phyloP scores from a whole-genome alignment of 805 yeast species.

The Candida pini region DNA sequence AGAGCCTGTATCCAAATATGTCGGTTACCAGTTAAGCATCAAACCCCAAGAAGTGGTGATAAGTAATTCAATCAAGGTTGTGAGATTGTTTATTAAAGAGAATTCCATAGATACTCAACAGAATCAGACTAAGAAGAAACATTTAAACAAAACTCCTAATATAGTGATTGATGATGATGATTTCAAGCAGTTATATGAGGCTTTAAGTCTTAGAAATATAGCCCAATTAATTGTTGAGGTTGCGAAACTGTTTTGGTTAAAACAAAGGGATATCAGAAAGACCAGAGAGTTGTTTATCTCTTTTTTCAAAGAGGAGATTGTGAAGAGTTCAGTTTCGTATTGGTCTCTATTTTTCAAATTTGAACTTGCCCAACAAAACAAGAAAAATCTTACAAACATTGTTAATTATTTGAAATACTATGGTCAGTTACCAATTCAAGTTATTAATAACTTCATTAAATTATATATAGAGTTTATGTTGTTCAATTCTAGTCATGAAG shows the following conservation, averaged over 20 bases:
- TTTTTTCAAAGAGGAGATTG: constrained; percentile 23
- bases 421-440: constrained; percentile 42
- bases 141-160: neutral
- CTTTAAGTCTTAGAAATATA: constrained; percentile 18
- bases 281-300: constrained; percentile 23
- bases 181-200: constrained; percentile 10
- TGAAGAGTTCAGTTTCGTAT: constrained; percentile 40
- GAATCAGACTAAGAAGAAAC: constrained; percentile 6
- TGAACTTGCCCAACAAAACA: constrained; percentile 41
- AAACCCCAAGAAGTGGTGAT: constrained; percentile 8
- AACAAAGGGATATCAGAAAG: constrained; percentile 12
- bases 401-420: constrained; percentile 38
- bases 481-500: constrained; percentile 19
- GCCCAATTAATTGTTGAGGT: constrained; percentile 26
- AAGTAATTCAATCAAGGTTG: constrained; percentile 10
- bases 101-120: constrained; percentile 1
- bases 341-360: constrained; percentile 56
- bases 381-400: constrained; percentile 38
- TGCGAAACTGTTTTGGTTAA: constrained; percentile 23
- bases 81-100: constrained; percentile 12
- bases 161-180: constrained; percentile 5
- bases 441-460: constrained; percentile 37
- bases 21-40: constrained; percentile 7
- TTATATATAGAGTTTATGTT: constrained; percentile 35
- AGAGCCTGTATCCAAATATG: constrained; percentile 14